phyloP scores from a whole-genome alignment of 345 rosid genomes.

The Theobroma cacao region DNA sequence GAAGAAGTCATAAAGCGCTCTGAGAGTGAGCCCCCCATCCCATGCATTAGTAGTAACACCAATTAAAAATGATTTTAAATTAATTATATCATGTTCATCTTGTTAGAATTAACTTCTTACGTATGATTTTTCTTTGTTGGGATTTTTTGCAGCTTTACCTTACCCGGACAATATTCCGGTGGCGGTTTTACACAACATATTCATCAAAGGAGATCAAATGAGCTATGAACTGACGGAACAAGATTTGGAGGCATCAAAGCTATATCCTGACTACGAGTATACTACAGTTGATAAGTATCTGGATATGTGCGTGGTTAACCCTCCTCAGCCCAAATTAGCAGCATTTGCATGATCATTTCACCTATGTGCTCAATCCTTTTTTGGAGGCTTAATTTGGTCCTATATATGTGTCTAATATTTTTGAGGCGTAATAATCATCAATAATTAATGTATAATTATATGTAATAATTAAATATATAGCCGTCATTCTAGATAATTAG shows the following conservation, averaged over 20 bases:
- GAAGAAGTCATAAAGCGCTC: conserved; percentile 29
- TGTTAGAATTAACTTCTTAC: too few species aligned
- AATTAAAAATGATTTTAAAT: too few species aligned
- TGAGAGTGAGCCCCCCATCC: conserved; percentile 30
- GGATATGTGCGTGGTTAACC: conserved; percentile 27
- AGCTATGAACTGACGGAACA: not conserved
- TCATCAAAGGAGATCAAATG: not conserved
- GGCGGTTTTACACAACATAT: conserved; percentile 3
- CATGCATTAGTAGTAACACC: too few species aligned
- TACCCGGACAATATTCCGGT: conserved; percentile 4
- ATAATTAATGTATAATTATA: too few species aligned
- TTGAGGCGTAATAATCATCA: too few species aligned
- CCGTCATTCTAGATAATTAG: too few species aligned
- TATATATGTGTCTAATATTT: too few species aligned
- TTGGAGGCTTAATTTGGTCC: too few species aligned
- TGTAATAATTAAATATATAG: too few species aligned
- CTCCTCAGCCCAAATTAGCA: conserved; percentile 27
- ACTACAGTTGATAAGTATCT: conserved; percentile 33
- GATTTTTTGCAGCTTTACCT: not conserved
- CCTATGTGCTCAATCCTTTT: too few species aligned
- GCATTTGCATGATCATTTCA: conserved; percentile 14
- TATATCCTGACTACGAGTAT: conserved; percentile 19
- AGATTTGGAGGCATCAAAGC: conserved; percentile 1
- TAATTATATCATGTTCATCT: too few species aligned
- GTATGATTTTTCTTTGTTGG: not conserved